Percentiles rank a stretch among this genome's conserved stretches.
Evolutionary conservation across 2,329 filamentous ascomycete species (phyloP).

Genomic region (Graphiopsis chlorocephala): DNA sequence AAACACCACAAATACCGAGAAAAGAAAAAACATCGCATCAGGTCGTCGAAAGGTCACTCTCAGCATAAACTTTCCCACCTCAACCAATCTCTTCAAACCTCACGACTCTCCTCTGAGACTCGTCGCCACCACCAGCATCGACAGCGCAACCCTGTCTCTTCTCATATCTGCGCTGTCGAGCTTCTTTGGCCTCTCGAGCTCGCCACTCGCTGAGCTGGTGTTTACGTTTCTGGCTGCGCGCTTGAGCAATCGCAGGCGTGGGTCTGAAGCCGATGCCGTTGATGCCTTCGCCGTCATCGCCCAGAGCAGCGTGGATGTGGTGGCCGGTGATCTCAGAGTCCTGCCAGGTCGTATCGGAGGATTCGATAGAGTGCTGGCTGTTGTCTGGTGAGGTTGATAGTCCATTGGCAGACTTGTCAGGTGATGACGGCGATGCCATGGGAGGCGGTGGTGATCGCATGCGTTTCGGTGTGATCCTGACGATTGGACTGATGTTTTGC

Average conservation of each 20-base stretch:
- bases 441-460: constrained; percentile 15
- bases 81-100: constrained; percentile 13
- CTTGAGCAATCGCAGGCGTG: constrained; percentile 58
- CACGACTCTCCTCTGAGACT: constrained; percentile 7
- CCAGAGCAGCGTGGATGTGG: constrained; percentile 50
- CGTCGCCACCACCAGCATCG: neutral
- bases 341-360: constrained; percentile 51
- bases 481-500: neutral
- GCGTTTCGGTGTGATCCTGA: constrained; percentile 7
- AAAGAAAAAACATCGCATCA: neutral
- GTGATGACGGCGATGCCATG: neutral
- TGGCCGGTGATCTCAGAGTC: constrained; percentile 63
- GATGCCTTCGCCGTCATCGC: constrained; percentile 62
- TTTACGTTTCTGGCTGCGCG: constrained; percentile 54
- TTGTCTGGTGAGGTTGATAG: neutral
- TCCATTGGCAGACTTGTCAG: neutral
- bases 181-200: constrained; percentile 57
- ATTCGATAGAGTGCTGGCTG: constrained; percentile 8
- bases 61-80: neutral
- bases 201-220: constrained; percentile 61
- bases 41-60: neutral
- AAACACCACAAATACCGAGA: neutral
- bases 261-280: constrained; percentile 64
- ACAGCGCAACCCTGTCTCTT: constrained; percentile 20
- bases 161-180: constrained; percentile 55